Conservation (phyloP, 129 eudicot species). For the Tagetes erecta region DNA sequence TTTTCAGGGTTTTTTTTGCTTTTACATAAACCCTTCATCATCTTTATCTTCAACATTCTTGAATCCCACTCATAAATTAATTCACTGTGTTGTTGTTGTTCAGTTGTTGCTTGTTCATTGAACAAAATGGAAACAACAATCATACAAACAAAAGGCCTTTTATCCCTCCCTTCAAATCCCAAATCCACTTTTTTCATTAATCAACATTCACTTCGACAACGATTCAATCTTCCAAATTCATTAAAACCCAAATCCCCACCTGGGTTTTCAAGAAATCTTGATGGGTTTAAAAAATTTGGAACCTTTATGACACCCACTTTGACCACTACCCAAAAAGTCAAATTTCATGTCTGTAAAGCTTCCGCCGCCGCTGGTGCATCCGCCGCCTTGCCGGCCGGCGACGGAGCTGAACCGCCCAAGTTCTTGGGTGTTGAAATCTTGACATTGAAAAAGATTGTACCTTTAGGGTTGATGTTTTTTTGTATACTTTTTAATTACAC, state of each 20-base stretch:
- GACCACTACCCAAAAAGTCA: constrained; percentile 41
- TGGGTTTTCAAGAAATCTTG: constrained; percentile 56
- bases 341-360: constrained; percentile 55
- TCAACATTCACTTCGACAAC: constrained; percentile 29
- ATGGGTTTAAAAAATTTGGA: constrained; percentile 54
- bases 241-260: constrained; percentile 51
- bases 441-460: constrained; percentile 83
- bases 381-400: constrained; percentile 59
- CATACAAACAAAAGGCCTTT: constrained; percentile 79
- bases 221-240: constrained; percentile 36
- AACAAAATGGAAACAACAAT: constrained; percentile 76
- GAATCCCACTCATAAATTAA: constrained; percentile 23
- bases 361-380: constrained; percentile 70
- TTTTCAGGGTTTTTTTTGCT: constrained; percentile 27
- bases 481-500: constrained; percentile 94
- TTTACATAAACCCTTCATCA: constrained; percentile 23
- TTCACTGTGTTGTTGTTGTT: background rate
- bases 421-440: constrained; percentile 72
- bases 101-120: no score
- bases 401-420: constrained; percentile 49
- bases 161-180: constrained; percentile 80
- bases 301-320: constrained; percentile 44
- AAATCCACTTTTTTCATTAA: constrained; percentile 42
- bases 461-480: constrained; percentile 95
- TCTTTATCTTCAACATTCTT: constrained; percentile 26